phyloP scores from a whole-genome alignment of 1,139 yeast species.

The Pneumocystis jirovecii region DNA sequence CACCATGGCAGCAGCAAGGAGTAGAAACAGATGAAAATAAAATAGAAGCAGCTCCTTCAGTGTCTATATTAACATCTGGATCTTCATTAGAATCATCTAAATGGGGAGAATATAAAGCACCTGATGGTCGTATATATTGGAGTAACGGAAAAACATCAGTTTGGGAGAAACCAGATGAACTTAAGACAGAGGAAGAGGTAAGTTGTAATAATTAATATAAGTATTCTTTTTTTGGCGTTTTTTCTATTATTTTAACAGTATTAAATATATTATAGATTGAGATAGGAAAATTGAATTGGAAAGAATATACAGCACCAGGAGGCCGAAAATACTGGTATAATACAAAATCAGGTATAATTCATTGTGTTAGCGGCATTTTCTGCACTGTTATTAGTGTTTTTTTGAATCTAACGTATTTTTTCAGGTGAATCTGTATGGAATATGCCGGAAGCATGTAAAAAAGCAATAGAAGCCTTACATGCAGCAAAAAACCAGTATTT shows the following conservation, averaged over 20 bases:
- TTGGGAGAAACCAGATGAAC: slow-evolving; percentile 57
- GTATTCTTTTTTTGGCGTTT: background rate
- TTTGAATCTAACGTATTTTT: background rate
- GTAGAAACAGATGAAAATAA: background rate
- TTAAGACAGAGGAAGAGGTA: slow-evolving; percentile 6
- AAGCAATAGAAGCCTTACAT: slow-evolving; percentile 9
- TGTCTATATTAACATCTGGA: background rate
- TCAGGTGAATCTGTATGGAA: slow-evolving; percentile 65
- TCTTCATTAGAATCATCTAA: slow-evolving; percentile 19
- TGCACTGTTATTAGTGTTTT: background rate
- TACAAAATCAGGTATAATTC: slow-evolving; percentile 26
- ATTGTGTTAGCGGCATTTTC: background rate
- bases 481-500: slow-evolving; percentile 8
- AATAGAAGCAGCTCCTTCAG: slow-evolving; percentile 13
- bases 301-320: slow-evolving; percentile 46
- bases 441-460: slow-evolving; percentile 32
- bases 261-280: slow-evolving; percentile 16
- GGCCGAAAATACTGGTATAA: slow-evolving; percentile 64
- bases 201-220: background rate
- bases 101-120: slow-evolving; percentile 53
- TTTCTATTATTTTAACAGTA: background rate
- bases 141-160: slow-evolving; percentile 54
- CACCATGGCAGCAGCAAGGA: background rate
- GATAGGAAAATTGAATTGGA: slow-evolving; percentile 41
- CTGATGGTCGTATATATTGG: slow-evolving; percentile 60